Evolutionary conservation across 495 filamentous ascomycete species (phyloP).

Genomic region (Aspergillus asperescens): DNA sequence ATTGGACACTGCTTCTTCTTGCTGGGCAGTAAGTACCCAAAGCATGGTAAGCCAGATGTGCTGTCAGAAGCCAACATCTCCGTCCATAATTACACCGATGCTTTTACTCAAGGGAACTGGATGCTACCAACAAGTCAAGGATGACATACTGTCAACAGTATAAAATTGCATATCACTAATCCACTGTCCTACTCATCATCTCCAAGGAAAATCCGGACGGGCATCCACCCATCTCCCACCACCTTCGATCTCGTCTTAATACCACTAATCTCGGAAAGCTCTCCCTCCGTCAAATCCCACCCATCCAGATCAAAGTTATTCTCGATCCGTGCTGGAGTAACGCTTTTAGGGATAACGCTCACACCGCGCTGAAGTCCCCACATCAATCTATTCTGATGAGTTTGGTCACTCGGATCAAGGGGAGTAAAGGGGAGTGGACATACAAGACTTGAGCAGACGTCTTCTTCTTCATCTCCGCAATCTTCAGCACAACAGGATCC

Average conservation of each 20-base stretch:
- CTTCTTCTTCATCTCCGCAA: not conserved
- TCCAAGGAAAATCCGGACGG: not conserved
- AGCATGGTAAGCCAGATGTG: no score
- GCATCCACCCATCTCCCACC: conserved; percentile 7
- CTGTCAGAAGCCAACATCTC: no score
- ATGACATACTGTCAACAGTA: no score
- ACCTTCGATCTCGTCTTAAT: conserved; percentile 7
- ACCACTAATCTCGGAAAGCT: not conserved
- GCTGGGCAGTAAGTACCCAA: no score
- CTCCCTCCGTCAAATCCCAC: not conserved
- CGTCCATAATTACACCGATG: no score
- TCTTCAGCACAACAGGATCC: not conserved
- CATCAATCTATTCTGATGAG: not conserved
- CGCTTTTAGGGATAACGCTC: conserved; percentile 1
- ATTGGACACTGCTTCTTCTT: no score
- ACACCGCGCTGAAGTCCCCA: conserved; percentile 1
- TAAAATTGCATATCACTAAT: no score
- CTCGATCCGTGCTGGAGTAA: conserved; percentile 2
- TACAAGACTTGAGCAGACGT: conserved; percentile 7
- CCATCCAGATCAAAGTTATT: conserved; percentile 7
- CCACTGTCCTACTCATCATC: conserved; percentile 7
- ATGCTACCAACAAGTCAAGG: no score
- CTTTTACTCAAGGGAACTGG: no score
- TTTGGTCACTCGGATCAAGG: not conserved
- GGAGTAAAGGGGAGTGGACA: not conserved